These are phyloP conservation scores for Psilocybe azurescens DNA, from an alignment of 768 basidiomycete species.

Conservation along the genomic window DNA sequence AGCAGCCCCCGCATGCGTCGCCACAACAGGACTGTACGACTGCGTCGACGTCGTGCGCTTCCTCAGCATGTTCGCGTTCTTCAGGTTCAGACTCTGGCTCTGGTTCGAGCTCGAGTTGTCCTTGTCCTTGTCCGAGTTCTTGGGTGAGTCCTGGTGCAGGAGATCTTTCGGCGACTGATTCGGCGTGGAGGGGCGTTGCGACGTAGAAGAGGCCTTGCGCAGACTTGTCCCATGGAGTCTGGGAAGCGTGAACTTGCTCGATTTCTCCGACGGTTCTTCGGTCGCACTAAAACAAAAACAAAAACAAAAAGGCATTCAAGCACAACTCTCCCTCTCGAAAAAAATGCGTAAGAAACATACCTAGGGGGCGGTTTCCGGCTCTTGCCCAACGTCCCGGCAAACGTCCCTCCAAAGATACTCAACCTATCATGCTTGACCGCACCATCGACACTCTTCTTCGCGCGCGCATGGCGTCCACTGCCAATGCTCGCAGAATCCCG, in stretches of 20 bases:
- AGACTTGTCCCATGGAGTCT: constrained; percentile 46
- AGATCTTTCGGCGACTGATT: constrained; percentile 26
- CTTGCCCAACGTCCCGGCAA: constrained; percentile 66
- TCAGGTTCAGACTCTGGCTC: neutral
- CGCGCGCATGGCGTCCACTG: constrained; percentile 41
- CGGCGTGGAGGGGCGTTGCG: constrained; percentile 44
- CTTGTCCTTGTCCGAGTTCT: constrained; percentile 21
- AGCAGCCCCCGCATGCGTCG: constrained; percentile 14
- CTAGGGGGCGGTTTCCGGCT: constrained; percentile 83
- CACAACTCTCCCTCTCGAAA: neutral
- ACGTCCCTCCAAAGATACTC: constrained; percentile 81
- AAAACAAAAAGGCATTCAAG: neutral
- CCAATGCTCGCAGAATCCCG: constrained; percentile 35
- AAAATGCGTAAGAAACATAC: constrained; percentile 38
- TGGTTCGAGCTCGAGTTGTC: neutral
- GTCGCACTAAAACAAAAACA: constrained; percentile 16
- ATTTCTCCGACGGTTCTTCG: constrained; percentile 45
- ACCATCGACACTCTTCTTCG: constrained; percentile 57
- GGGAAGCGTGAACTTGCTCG: constrained; percentile 51
- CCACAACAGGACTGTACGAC: constrained; percentile 15
- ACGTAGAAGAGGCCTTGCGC: constrained; percentile 48
- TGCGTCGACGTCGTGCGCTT: constrained; percentile 56
- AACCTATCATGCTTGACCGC: constrained; percentile 59
- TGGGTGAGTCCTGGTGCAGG: constrained; percentile 2
- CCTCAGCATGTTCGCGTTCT: constrained; percentile 44